phyloP scores from a whole-genome alignment of 148 eudicot genomes.

The Bassia scoparia region DNA sequence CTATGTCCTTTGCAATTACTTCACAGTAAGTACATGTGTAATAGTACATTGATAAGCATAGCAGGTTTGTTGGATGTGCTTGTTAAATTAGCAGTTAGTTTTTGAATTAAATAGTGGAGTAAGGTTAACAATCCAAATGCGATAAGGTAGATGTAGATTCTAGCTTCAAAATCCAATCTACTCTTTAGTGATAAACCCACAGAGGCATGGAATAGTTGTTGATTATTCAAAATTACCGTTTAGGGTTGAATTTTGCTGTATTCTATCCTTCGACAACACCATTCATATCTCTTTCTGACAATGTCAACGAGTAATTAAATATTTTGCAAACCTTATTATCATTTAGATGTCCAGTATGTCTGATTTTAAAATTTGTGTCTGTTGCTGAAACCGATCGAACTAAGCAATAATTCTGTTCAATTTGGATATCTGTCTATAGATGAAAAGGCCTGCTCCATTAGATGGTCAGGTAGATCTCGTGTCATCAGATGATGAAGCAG shows the following conservation, averaged over 20 bases:
- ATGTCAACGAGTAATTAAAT: neutral
- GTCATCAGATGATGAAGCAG: conserved; percentile 50
- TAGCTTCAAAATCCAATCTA: neutral
- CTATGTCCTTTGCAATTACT: too few relatives aligned
- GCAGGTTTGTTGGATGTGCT: neutral
- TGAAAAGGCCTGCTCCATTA: conserved; percentile 35
- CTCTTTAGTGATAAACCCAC: neutral
- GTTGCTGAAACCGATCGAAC: conserved; percentile 17
- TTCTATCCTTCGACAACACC: neutral
- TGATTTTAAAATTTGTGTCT: conserved; percentile 6
- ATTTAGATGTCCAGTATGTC: neutral
- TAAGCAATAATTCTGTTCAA: neutral
- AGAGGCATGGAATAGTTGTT: neutral
- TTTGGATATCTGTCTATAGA: conserved; percentile 17
- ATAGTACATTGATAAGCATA: neutral
- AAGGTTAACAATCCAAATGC: neutral
- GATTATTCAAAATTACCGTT: neutral
- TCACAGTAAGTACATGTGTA: too few relatives aligned
- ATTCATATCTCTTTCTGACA: neutral
- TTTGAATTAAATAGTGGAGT: neutral
- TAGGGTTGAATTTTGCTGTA: neutral
- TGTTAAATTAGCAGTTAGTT: neutral
- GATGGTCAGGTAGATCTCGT: conserved; percentile 44
- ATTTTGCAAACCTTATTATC: neutral
- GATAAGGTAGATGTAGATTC: neutral